Evolutionary conservation across 495 filamentous ascomycete genomes (phyloP).

Genomic region (Tricharina praecox): DNA sequence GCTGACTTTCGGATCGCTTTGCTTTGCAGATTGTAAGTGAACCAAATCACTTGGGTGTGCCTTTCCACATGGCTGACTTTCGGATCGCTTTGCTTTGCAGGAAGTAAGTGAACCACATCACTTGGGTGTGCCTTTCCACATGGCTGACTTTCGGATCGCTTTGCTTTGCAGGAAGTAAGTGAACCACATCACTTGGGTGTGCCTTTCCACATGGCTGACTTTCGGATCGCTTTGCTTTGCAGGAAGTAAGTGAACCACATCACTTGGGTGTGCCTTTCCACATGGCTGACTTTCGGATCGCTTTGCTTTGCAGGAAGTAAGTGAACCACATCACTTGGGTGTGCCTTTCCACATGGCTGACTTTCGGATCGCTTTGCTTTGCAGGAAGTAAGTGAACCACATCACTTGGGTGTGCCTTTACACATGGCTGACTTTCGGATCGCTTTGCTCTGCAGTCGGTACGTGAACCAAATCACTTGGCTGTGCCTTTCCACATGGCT

Average conservation of each 20-base stretch:
- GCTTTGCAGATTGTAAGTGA: neutral
- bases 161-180: neutral
- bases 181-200: neutral
- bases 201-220: neutral
- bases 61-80: constrained; percentile 1
- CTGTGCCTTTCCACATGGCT: neutral
- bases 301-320: neutral
- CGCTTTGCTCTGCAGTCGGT: neutral
- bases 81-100: too few species aligned
- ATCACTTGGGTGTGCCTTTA: neutral
- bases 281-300: neutral
- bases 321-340: neutral
- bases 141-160: neutral
- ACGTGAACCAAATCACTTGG: neutral
- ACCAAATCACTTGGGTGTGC: neutral
- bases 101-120: neutral
- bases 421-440: neutral
- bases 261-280: neutral
- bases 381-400: neutral
- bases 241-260: neutral
- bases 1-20: neutral
- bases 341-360: neutral
- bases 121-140: neutral
- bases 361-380: neutral
- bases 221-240: neutral